A percentile compares a stretch with the other conserved stretches of the same genome.
These are phyloP conservation scores for Triangularia verruculosa DNA, from an alignment of 2,329 filamentous ascomycete species.

Conservation along the genomic window DNA sequence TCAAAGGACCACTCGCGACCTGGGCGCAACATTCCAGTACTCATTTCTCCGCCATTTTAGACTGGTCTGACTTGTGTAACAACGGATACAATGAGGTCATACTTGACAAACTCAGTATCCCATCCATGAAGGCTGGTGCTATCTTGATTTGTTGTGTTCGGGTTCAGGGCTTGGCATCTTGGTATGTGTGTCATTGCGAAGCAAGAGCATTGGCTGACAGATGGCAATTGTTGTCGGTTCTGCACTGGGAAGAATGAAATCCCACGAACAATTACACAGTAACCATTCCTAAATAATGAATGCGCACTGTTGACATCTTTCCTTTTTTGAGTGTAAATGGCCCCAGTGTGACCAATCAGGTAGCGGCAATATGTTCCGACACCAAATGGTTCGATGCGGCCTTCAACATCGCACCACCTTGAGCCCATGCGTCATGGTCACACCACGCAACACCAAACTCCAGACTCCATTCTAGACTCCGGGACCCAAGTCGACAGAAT, in stretches of 20 bases:
- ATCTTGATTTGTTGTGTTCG: not conserved
- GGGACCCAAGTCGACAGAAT: not conserved
- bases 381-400: constrained; percentile 16
- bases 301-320: not conserved
- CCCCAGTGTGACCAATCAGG: constrained; percentile 6
- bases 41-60: too few species aligned
- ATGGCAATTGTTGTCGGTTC: not conserved
- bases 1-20: too few species aligned
- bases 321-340: not conserved
- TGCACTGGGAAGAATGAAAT: not conserved
- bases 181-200: not conserved
- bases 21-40: too few species aligned
- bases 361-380: not conserved
- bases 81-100: not conserved
- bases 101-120: not conserved
- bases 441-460: constrained; percentile 12
- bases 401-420: constrained; percentile 21
- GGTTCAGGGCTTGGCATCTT: not conserved
- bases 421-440: constrained; percentile 18
- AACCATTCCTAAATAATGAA: not conserved
- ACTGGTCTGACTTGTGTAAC: too few species aligned
- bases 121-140: not conserved
- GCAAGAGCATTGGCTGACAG: not conserved
- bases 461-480: too few species aligned
- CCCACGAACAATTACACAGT: not conserved